Percentiles rank a stretch among this genome's conserved stretches.
Conservation (phyloP, 2,329 filamentous ascomycete genomes). For the Fonsecaea monophora region DNA sequence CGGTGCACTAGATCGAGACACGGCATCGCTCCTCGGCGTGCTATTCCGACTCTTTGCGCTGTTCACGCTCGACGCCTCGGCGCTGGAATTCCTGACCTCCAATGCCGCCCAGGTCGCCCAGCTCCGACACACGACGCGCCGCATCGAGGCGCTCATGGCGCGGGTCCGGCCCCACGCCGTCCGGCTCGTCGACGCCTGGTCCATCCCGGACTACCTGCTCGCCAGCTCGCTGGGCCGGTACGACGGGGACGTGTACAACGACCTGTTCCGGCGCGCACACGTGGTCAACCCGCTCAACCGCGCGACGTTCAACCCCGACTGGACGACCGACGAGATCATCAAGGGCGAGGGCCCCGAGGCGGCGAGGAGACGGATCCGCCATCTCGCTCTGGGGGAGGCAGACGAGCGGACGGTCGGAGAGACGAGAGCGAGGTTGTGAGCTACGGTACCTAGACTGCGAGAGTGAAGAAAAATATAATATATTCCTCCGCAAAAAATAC, state of each 20-base stretch:
- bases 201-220: constrained; percentile 60
- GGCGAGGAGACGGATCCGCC: constrained; percentile 36
- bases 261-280: constrained; percentile 60
- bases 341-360: constrained; percentile 52
- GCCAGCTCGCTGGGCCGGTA: constrained; percentile 59
- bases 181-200: constrained; percentile 60
- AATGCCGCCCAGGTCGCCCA: constrained; percentile 51
- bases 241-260: constrained; percentile 62
- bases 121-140: constrained; percentile 50
- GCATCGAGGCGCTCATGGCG: constrained; percentile 56
- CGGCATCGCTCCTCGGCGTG: constrained; percentile 45
- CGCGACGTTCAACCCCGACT: constrained; percentile 59
- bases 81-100: constrained; percentile 56
- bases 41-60: constrained; percentile 59
- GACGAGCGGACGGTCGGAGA: too few species aligned
- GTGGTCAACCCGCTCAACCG: constrained; percentile 59
- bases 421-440: too few species aligned
- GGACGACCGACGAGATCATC: constrained; percentile 57
- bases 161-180: constrained; percentile 59
- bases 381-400: constrained; percentile 30
- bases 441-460: too few species aligned
- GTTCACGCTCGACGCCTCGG: constrained; percentile 54
- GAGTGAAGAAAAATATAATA: too few species aligned
- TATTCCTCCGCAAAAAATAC: too few species aligned
- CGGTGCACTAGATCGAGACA: constrained; percentile 41